Percentiles rank a stretch among this genome's conserved stretches.
These are phyloP conservation scores for Aurantiochytrium sp. DNA, from an alignment of 108 stramenopile species.

Conservation along the genomic window DNA sequence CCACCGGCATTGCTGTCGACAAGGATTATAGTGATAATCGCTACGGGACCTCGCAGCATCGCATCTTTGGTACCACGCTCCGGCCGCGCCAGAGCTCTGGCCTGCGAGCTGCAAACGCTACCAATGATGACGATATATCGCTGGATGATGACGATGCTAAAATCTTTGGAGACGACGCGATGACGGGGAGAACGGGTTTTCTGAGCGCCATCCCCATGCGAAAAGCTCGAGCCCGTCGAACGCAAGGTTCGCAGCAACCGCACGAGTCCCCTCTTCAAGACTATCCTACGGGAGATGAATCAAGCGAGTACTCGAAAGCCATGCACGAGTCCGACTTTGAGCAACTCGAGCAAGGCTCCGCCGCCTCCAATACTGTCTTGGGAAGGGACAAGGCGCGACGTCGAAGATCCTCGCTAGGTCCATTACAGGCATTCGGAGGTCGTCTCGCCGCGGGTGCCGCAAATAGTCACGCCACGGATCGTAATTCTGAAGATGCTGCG, in stretches of 20 bases:
- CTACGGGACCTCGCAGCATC: no score
- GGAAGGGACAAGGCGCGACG: background rate
- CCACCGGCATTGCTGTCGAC: background rate
- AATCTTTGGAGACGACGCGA: no score
- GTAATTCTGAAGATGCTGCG: background rate
- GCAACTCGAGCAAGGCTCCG: background rate
- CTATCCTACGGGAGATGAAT: background rate
- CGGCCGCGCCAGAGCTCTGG: no score
- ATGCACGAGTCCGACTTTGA: background rate
- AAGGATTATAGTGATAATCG: background rate
- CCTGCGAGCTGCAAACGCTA: no score
- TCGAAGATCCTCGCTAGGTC: background rate
- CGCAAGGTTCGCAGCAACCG: background rate
- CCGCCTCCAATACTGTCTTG: background rate
- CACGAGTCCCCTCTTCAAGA: background rate
- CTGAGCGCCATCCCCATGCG: background rate
- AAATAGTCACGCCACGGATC: background rate
- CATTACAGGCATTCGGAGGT: background rate
- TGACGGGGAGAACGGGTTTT: background rate
- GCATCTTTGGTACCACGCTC: no score
- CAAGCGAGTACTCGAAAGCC: background rate
- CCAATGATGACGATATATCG: no score
- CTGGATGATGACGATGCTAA: no score
- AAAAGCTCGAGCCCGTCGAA: background rate
- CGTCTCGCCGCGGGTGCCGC: no score